phyloP scores from a whole-genome alignment of 805 yeast genomes.

The Pichia phayaonensis region DNA sequence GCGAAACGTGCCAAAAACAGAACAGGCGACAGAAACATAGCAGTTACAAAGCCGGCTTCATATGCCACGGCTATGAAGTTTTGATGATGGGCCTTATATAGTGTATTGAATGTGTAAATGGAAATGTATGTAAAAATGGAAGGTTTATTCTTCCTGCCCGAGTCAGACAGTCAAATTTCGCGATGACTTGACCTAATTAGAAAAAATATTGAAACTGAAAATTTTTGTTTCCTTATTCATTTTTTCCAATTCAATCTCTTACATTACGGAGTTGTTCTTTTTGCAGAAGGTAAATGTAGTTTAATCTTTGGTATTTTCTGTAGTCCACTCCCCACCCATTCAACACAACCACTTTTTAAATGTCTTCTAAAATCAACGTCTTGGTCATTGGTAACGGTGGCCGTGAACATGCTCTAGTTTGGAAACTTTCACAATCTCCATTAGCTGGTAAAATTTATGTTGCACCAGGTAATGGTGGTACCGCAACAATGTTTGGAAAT shows the following conservation, averaged over 20 bases:
- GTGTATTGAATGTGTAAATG: background rate
- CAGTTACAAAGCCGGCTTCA: background rate
- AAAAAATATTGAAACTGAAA: background rate
- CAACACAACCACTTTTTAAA: background rate
- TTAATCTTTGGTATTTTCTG: background rate
- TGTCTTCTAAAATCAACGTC: constrained; percentile 38
- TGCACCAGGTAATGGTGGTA: constrained; percentile 98
- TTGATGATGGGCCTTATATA: background rate
- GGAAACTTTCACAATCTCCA: constrained; percentile 80
- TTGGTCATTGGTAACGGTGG: constrained; percentile 96
- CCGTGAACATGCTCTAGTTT: constrained; percentile 94
- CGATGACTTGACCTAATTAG: background rate
- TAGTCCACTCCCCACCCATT: background rate
- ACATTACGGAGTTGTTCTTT: background rate
- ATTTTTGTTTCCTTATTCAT: background rate
- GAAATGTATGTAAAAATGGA: no score
- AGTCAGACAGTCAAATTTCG: background rate
- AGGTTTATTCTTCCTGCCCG: no score
- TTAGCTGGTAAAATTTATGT: constrained; percentile 69
- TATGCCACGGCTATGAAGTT: background rate
- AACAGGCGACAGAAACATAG: background rate
- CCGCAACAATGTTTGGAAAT: constrained; percentile 42
- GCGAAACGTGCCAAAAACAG: background rate
- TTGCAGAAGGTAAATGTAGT: background rate
- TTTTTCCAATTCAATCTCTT: background rate